Evolutionary conservation across 164 flowering plant genomes (phyloP), one percentile per base, ranked within the genome.

Genomic region (Vitis amurensis): DNA sequence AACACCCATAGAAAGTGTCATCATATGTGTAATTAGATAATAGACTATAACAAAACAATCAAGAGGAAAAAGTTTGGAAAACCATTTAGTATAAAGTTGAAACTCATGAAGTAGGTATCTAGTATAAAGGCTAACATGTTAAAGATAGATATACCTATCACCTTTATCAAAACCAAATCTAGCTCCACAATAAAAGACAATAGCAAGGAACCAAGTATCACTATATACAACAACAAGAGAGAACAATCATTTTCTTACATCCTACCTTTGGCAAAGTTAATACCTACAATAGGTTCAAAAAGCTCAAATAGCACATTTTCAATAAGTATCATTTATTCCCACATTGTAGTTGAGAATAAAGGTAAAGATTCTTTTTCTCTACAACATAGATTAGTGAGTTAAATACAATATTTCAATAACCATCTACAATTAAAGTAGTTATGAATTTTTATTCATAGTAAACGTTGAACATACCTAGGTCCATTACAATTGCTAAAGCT

Each of bases 261-360:
- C 16, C 96, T 96, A 79, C 89, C 97, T 77, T 95, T 85, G 47
- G 93, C 95, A 83, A 92, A 92, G 84, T 92, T 90, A 68, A 91
- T 91, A 27, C 97, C 97, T 62, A 92, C 74, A 50, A 91, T 93
- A 71, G 97, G 97, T 66, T 92, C 97, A 13, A 96, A 96, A 47
- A 92, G 88, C 82, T 90, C 96, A 0, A 96, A 94, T 48, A 96
- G 98, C 37, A 90, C 91, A 83, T 90, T 94, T 74, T 88, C 92
- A 62, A 91, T 90, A 16, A 96, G 97, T 59, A 89, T 78, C 78
- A 81, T 86, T 19, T 90, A 95, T 80, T 90, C 96, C 97, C 97
- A 92, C 57, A 76, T 83, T 72, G 87, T 94, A 78, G 72, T 88
- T 2, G 97, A 96, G 60, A 70, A 86, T 88, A 92, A 64, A 90